A percentile compares a stretch with the other conserved stretches of the same genome.
Evolutionary conservation across 148 eudicot genomes (phyloP).

Genomic region (Rhododendron griersonianum): DNA sequence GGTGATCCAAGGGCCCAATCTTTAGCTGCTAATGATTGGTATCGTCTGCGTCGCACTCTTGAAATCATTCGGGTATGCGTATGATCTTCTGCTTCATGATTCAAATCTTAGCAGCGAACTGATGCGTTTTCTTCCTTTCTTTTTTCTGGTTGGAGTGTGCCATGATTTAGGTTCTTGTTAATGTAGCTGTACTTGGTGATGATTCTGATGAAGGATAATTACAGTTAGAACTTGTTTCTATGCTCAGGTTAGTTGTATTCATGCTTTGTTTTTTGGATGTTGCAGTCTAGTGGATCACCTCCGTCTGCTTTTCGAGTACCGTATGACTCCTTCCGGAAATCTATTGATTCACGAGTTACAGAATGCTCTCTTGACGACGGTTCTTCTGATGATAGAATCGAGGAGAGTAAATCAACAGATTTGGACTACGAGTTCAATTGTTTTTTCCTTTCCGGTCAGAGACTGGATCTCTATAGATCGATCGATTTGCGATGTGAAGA

Average conservation of each 20-base stretch:
- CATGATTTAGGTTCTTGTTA: not conserved
- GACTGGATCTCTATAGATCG: constrained; percentile 75
- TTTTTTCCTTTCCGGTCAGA: constrained; percentile 74
- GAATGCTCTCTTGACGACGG: constrained; percentile 23
- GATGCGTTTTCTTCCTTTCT: not conserved
- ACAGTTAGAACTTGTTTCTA: not conserved
- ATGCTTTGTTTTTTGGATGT: constrained; percentile 12
- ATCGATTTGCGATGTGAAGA: constrained; percentile 93
- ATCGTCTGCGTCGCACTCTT: not conserved
- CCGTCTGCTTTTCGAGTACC: constrained; percentile 85
- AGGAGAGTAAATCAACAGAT: constrained; percentile 38
- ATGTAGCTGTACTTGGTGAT: not conserved
- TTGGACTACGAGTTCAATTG: constrained; percentile 83
- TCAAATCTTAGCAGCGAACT: not conserved
- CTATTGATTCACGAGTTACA: constrained; percentile 26
- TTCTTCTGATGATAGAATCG: constrained; percentile 22
- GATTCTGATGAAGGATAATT: not conserved
- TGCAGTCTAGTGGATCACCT: constrained; percentile 85
- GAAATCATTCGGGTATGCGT: not conserved
- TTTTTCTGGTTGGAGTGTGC: not conserved
- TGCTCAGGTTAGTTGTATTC: constrained; percentile 4
- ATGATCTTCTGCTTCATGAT: not conserved
- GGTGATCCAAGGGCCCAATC: constrained; percentile 74
- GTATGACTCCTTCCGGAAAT: constrained; percentile 68
- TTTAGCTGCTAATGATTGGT: constrained; percentile 40